Percentiles rank a stretch among this genome's conserved stretches.
phyloP scores from a whole-genome alignment of 2,329 filamentous ascomycete genomes.

The Fusarium sp. region DNA sequence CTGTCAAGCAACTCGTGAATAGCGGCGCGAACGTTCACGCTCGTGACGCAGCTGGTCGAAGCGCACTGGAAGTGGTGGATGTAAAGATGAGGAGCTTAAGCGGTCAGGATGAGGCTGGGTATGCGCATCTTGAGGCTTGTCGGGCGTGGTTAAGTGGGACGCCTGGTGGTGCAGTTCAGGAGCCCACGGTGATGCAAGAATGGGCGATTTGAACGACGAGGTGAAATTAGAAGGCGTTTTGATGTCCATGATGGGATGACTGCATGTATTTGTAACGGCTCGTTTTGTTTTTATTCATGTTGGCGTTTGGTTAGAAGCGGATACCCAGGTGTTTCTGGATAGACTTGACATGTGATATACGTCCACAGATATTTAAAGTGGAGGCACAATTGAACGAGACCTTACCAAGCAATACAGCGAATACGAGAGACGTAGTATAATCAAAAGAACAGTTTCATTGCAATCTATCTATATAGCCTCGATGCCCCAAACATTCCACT shows the following conservation, averaged over 20 bases:
- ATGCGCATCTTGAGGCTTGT: conserved; percentile 60
- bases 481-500: too few relatives aligned
- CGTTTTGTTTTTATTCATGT: conserved; percentile 8
- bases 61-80: conserved; percentile 62
- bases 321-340: conserved; percentile 13
- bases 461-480: too few relatives aligned
- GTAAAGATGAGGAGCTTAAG: conserved; percentile 52
- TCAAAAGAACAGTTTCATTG: too few relatives aligned
- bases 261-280: not conserved
- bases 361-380: too few relatives aligned
- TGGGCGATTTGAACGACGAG: conserved; percentile 49
- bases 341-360: not conserved
- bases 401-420: too few relatives aligned
- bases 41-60: conserved; percentile 58
- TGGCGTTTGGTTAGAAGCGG: conserved; percentile 28
- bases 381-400: too few relatives aligned
- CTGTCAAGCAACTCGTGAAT: conserved; percentile 60
- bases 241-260: not conserved
- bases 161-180: conserved; percentile 52
- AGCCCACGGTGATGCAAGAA: conserved; percentile 56
- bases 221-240: not conserved
- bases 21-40: conserved; percentile 62
- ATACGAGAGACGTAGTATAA: too few relatives aligned
- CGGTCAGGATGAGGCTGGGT: conserved; percentile 50
- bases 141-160: conserved; percentile 59